Base-by-base conservation (phyloP, 305 asterid species). In the Plantago rigida region DNA sequence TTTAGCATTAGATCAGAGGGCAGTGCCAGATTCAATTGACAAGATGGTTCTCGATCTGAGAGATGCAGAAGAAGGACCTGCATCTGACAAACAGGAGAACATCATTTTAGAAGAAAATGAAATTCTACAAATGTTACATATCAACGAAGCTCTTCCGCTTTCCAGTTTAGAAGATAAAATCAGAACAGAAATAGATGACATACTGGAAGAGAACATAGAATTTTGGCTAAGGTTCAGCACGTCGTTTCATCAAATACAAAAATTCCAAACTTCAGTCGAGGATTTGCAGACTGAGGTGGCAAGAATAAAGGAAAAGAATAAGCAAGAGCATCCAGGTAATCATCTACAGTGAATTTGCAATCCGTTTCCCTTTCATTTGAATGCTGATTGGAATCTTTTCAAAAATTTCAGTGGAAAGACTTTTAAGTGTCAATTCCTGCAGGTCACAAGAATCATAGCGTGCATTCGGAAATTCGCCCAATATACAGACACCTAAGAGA, bases 401-500 rank as follows among this genome's bases (percentile, higher is more conserved):
- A 26, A 26, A 26, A 9, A 12, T 22, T 22, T 53, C 13, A 39
- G 19, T 36, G 42, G 7, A 36, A 36, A 28, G 29, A 26, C 17
- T 12, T 24, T 24, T 10, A 13, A 24, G 14, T 28, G 26, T 53
- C 13, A 28, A 13, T 28, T 10, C 11, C 4, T 53, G 42, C 59
- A 68, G 94, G 81, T 48, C 56, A 72, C 66, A 49, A 28, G 5
- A 53, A 60, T 1, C 28, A 68, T 1, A 86, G 77, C 65, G 69
- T 79, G 10, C 86, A 79, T 77, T 84, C 95, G 7, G 96, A 87
- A 60, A 78, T 76, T 49, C 76, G 94, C 48, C 94, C 96, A 0
- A 73, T 86, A 56, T 91, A 82, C 84, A 91, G 85, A 50, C 95
- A 91, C 81, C 65, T 91, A 52, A 76, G 87, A 58, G 98, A 91